phyloP scores from a whole-genome alignment of 2,329 filamentous ascomycete species.

The Fusarium graminum region DNA sequence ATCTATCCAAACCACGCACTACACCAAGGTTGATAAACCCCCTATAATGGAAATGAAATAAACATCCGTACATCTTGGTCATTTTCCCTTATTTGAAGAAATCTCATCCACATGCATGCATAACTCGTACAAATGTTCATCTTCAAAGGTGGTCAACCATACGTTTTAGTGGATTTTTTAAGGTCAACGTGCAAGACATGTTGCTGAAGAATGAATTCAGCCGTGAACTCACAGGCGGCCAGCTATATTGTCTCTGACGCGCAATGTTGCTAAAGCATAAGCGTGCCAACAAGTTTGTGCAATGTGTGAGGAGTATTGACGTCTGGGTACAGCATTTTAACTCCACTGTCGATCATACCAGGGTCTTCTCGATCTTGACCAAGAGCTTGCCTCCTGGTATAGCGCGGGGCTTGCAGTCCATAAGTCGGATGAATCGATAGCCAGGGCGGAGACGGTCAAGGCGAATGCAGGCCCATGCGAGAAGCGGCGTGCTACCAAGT shows the following conservation, averaged over 20 bases:
- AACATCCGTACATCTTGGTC: background rate
- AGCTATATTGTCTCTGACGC: background rate
- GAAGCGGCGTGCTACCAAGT: slow-evolving; percentile 55
- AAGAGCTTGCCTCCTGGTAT: slow-evolving; percentile 64
- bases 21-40: background rate
- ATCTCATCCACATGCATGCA: background rate
- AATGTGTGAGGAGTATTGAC: background rate
- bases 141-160: background rate
- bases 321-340: background rate
- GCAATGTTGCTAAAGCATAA: background rate
- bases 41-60: slow-evolving; percentile 1
- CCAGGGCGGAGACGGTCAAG: slow-evolving; percentile 68
- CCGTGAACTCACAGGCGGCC: background rate
- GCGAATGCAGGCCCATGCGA: slow-evolving; percentile 71
- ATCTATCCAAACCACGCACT: slow-evolving; percentile 28
- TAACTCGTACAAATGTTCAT: background rate
- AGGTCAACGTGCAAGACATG: background rate
- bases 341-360: slow-evolving; percentile 51
- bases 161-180: background rate
- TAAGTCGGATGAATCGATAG: slow-evolving; percentile 67
- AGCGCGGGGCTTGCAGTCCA: slow-evolving; percentile 60
- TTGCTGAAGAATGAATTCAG: slow-evolving; percentile 1
- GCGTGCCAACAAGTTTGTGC: too few relatives aligned
- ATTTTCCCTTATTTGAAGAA: background rate
- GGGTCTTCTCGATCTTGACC: slow-evolving; percentile 64